A percentile compares a stretch with the other conserved stretches of the same genome.
Evolutionary conservation across 1,139 yeast species (phyloP).

Genomic region (Suhomyces bokatorum): DNA sequence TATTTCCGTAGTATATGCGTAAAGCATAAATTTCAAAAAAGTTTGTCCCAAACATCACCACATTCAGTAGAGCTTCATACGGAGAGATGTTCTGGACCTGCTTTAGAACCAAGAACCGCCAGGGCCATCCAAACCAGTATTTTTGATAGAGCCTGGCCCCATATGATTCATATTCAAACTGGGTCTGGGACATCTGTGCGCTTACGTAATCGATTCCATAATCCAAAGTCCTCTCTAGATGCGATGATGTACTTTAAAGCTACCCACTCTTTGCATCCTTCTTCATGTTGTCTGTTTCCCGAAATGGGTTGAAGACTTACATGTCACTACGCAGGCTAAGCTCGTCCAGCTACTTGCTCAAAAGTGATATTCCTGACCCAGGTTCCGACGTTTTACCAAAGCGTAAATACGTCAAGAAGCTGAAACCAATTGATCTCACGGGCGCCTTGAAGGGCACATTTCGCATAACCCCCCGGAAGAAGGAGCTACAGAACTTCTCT

Average conservation of each 20-base stretch:
- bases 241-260: neutral
- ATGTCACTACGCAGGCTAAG: neutral
- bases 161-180: too few relatives aligned
- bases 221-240: neutral
- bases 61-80: too few relatives aligned
- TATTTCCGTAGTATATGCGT: too few relatives aligned
- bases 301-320: neutral
- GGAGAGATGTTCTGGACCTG: too few relatives aligned
- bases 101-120: too few relatives aligned
- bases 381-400: conserved; percentile 1
- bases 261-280: too few relatives aligned
- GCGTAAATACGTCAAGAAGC: conserved; percentile 13
- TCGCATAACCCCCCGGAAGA: conserved; percentile 13
- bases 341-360: neutral
- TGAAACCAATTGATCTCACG: conserved; percentile 13
- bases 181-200: neutral
- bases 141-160: too few relatives aligned
- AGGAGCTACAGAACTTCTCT: conserved; percentile 11
- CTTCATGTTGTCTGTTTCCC: neutral
- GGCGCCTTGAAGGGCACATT: conserved; percentile 16
- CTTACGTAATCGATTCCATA: neutral
- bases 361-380: neutral
- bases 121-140: too few relatives aligned
- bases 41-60: too few relatives aligned
- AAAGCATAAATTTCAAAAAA: too few relatives aligned